Percentiles rank a stretch among this genome's conserved stretches.
Conservation (phyloP, 192 early-diverging fungal genomes). For the Podila horticola region DNA sequence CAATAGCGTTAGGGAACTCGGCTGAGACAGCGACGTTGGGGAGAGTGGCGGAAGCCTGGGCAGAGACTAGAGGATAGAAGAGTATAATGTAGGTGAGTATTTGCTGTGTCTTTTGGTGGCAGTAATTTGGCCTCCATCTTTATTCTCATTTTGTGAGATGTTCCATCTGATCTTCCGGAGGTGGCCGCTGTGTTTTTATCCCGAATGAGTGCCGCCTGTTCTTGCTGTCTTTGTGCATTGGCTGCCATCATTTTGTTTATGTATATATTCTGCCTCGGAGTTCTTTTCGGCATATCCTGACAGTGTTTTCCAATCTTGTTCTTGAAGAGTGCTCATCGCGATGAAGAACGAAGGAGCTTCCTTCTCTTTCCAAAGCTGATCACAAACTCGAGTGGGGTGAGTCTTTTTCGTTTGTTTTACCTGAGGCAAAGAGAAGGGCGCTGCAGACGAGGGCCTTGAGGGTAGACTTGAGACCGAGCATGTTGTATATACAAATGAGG, state of each 20-base stretch:
- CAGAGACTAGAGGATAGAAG: slow-evolving; percentile 28
- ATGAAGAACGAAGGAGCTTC: too few species aligned
- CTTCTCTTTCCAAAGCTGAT: neutral
- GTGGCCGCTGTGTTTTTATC: too few species aligned
- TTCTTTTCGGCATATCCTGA: too few species aligned
- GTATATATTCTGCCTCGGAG: too few species aligned
- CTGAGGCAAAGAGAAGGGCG: slow-evolving; percentile 44
- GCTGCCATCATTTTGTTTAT: too few species aligned
- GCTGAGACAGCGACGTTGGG: slow-evolving; percentile 35
- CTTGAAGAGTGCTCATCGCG: too few species aligned
- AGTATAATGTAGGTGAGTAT: neutral
- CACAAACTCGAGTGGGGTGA: neutral
- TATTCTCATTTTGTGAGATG: neutral
- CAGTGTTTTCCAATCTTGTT: too few species aligned
- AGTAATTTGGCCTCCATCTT: neutral
- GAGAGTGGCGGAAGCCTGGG: slow-evolving; percentile 11
- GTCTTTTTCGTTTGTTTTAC: slow-evolving; percentile 4
- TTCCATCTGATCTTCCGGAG: too few species aligned
- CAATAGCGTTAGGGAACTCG: slow-evolving; percentile 51
- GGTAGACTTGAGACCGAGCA: slow-evolving; percentile 47
- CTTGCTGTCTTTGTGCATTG: too few species aligned
- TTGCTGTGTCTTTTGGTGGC: neutral
- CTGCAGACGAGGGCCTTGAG: slow-evolving; percentile 49
- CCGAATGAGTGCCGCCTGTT: too few species aligned
- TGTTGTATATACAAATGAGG: slow-evolving; percentile 9